Evolutionary conservation across 1,284 basidiomycete genomes (phyloP), one percentile per base, ranked within the genome.

Genomic region (Microbotryum lychnidis-dioicae): DNA sequence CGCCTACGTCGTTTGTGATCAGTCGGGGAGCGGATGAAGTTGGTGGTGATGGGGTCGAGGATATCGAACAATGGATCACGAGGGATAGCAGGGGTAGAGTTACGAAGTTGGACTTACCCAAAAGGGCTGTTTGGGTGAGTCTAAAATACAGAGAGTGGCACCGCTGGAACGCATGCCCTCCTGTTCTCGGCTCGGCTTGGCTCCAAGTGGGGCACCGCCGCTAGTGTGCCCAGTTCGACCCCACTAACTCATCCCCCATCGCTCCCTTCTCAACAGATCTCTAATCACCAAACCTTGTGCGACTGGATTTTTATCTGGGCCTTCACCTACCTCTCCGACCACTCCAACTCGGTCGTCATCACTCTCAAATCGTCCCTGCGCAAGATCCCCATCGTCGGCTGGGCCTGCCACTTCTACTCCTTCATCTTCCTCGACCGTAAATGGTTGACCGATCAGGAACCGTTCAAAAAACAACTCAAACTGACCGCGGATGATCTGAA

Each of bases 361-460:
- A 85, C 91, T 8, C 79, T 96, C 64, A 97, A 97, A 79, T 85
- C 86, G 71, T 88, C 85, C 65, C 79, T 97, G 61, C 87, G 87
- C 75, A 89, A 87, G 83, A 75, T 94, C 9, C 92, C 92, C 20
- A 75, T 96, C 55, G 74, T 92, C 25, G 92, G 92, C 42, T 63
- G 87, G 86, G 86, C 83, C 58, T 89, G 90, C 89, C 87, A 87
- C 80, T 85, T 91, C 77, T 96, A 85, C 77, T 81, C 84, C 60
- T 97, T 97, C 77, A 89, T 96, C 69, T 90, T 90, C 76, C 81
- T 93, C 51, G 83, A 56, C 16, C 56, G 67, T 6, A 61, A 59
- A 14, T 69, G 67, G 67, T 47, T 25, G 12, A 29, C 42, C 9
- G 67, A 69, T 54, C 44, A 53, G 18, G 47, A 4, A 2, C 49